A percentile compares a stretch with the other conserved stretches of the same genome.
Conservation (phyloP, 169 alveolate genomes). For the Theileria parva region DNA sequence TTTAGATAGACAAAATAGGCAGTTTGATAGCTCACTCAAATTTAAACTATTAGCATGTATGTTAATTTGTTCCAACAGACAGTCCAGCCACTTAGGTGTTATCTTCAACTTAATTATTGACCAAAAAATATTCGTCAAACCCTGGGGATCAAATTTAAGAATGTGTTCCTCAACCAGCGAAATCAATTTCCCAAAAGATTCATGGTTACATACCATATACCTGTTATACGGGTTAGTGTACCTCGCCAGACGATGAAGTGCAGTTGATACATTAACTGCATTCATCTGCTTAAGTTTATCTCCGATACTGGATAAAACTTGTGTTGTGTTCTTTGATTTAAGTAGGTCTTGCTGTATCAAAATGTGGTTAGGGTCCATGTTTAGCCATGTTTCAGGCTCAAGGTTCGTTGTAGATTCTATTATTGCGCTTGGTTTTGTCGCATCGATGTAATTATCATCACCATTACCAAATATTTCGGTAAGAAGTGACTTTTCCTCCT, state of each 20-base stretch:
- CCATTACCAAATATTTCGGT: slow-evolving; percentile 24
- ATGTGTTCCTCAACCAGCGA: slow-evolving; percentile 22
- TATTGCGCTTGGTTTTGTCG: slow-evolving; percentile 64
- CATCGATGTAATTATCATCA: slow-evolving; percentile 40
- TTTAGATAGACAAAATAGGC: slow-evolving; percentile 50
- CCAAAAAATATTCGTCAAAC: slow-evolving; percentile 62
- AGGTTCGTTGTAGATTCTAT: slow-evolving; percentile 50
- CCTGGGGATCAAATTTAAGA: slow-evolving; percentile 48
- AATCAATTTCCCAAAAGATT: slow-evolving; percentile 31
- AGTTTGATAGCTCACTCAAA: slow-evolving; percentile 49
- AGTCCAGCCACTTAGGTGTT: slow-evolving; percentile 60
- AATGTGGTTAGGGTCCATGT: slow-evolving; percentile 63
- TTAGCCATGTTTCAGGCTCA: slow-evolving; percentile 69
- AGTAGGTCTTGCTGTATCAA: slow-evolving; percentile 50
- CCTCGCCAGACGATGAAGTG: slow-evolving; percentile 58
- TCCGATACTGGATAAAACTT: slow-evolving; percentile 26
- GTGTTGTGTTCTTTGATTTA: slow-evolving; percentile 44
- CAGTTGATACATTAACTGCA: slow-evolving; percentile 56
- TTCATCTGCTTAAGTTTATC: slow-evolving; percentile 51
- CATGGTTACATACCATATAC: slow-evolving; percentile 32
- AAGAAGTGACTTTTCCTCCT: slow-evolving; percentile 19
- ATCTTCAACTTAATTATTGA: slow-evolving; percentile 38
- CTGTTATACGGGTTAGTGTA: slow-evolving; percentile 40
- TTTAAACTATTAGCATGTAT: slow-evolving; percentile 28
- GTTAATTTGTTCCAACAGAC: slow-evolving; percentile 25